A percentile compares a stretch with the other conserved stretches of the same genome.
These are phyloP conservation scores for Agrocybe pediades DNA, from an alignment of 768 basidiomycete genomes.

Conservation along the genomic window DNA sequence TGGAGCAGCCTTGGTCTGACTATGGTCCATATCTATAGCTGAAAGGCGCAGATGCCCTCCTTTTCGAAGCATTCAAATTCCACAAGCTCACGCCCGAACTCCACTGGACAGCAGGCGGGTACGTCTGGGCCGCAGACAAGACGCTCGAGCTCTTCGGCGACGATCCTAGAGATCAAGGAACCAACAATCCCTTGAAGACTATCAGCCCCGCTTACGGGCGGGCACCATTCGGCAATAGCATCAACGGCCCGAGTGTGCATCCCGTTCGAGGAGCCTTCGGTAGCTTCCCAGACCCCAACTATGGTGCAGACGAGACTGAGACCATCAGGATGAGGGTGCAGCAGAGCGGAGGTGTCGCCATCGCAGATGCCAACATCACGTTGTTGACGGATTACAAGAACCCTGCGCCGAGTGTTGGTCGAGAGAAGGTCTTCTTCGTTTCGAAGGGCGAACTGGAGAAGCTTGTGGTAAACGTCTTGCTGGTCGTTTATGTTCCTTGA, in stretches of 20 bases:
- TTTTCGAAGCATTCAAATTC: conserved; percentile 76
- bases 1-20: background rate
- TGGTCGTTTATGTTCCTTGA: conserved; percentile 68
- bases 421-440: conserved; percentile 71
- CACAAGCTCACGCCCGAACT: conserved; percentile 76
- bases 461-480: conserved; percentile 72
- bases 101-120: conserved; percentile 82
- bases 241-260: conserved; percentile 27
- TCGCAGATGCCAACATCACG: conserved; percentile 64
- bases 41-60: conserved; percentile 73
- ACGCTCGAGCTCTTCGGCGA: conserved; percentile 64
- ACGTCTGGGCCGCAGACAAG: conserved; percentile 76
- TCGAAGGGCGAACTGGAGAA: conserved; percentile 69
- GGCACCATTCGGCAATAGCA: conserved; percentile 37
- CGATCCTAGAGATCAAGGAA: conserved; percentile 26
- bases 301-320: conserved; percentile 29
- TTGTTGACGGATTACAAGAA: conserved; percentile 54
- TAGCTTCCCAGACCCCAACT: conserved; percentile 36
- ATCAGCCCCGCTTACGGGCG: conserved; percentile 36
- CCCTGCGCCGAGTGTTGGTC: conserved; percentile 50
- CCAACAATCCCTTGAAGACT: conserved; percentile 24
- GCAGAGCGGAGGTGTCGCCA: conserved; percentile 65
- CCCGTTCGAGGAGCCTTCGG: conserved; percentile 50
- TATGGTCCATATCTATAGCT: conserved; percentile 46
- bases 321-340: conserved; percentile 57